Percentiles rank a stretch among this genome's conserved stretches.
phyloP scores from a whole-genome alignment of 2,329 filamentous ascomycete species.

The Ascochyta clinopodiicola region DNA sequence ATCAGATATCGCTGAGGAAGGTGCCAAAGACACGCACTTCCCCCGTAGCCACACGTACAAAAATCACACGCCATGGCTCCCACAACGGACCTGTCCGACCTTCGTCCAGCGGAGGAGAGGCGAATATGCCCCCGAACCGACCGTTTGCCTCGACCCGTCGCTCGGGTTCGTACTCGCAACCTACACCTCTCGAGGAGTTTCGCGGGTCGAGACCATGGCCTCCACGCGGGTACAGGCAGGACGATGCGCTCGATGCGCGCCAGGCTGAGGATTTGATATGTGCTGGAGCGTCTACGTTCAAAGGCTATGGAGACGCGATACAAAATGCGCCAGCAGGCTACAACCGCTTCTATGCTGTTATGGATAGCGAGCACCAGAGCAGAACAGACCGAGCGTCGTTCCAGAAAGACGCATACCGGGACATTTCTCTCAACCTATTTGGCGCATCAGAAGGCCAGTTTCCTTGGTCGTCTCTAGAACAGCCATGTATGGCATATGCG shows the following conservation, averaged over 20 bases:
- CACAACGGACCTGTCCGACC: constrained; percentile 39
- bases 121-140: constrained; percentile 34
- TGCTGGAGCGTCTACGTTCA: constrained; percentile 49
- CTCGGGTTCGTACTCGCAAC: constrained; percentile 47
- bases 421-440: constrained; percentile 49
- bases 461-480: constrained; percentile 76
- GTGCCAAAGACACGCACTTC: constrained; percentile 41
- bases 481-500: constrained; percentile 73
- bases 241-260: constrained; percentile 38
- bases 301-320: constrained; percentile 48
- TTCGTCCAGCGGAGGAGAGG: constrained; percentile 43
- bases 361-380: constrained; percentile 47
- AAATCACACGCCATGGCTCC: constrained; percentile 47
- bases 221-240: constrained; percentile 45
- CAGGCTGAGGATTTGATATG: constrained; percentile 50
- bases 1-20: constrained; percentile 37
- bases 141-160: constrained; percentile 33
- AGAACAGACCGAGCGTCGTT: constrained; percentile 48
- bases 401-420: constrained; percentile 45
- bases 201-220: constrained; percentile 48
- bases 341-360: constrained; percentile 50
- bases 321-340: constrained; percentile 47
- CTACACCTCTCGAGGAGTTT: constrained; percentile 47
- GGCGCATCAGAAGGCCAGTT: constrained; percentile 44
- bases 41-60: constrained; percentile 44